A percentile compares a stretch with the other conserved stretches of the same genome.
These are phyloP conservation scores for Liriodendron chinense DNA, from an alignment of 164 flowering plant genomes.

Conservation along the genomic window DNA sequence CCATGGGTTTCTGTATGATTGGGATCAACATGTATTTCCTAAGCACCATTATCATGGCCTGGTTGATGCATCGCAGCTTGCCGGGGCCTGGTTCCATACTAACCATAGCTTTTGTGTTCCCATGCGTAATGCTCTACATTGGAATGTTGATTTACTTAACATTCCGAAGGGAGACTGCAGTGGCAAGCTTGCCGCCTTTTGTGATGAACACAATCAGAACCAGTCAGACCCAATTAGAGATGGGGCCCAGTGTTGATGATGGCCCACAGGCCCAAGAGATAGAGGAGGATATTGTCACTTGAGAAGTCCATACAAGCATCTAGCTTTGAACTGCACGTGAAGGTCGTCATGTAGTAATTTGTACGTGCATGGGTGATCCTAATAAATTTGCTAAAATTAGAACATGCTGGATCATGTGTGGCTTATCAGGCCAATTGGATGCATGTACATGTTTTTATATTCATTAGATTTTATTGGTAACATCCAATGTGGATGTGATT, in stretches of 20 bases:
- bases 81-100: background rate
- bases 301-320: background rate
- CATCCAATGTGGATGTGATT: no score
- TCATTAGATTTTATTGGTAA: no score
- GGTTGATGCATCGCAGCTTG: background rate
- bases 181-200: background rate
- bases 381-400: no score
- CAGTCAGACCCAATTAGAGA: background rate
- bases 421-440: no score
- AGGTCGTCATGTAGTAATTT: no score
- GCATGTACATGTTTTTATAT: no score
- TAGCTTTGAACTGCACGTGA: no score
- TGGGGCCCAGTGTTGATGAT: background rate
- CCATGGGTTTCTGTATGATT: background rate
- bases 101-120: background rate
- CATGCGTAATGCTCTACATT: background rate
- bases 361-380: no score
- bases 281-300: background rate
- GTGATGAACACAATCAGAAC: background rate
- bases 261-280: background rate
- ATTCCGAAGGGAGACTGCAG: background rate
- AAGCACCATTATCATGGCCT: background rate
- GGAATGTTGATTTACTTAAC: background rate
- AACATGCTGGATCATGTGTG: no score
- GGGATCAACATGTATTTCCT: conserved; percentile 5